These are phyloP conservation scores for Cucumis hystrix DNA, from an alignment of 306 rosid species.

Conservation along the genomic window DNA sequence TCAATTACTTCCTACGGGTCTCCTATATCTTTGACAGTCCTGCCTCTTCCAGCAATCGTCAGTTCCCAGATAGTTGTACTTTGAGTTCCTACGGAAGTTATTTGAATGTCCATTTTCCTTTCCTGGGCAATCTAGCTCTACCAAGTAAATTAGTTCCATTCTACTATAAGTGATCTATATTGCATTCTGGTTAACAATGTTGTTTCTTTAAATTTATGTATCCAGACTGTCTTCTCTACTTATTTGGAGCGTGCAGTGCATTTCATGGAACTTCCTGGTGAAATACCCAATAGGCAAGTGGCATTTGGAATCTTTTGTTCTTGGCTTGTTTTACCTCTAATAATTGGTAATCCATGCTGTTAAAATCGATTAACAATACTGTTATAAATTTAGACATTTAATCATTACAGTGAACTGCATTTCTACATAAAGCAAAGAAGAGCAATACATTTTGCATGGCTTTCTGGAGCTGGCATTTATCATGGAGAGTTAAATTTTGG, in stretches of 20 bases:
- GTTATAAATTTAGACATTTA: background rate
- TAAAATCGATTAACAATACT: background rate
- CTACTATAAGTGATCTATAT: background rate
- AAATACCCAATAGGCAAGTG: constrained; percentile 81
- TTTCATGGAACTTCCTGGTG: constrained; percentile 98
- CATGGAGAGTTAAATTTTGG: constrained; percentile 92
- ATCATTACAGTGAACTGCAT: constrained; percentile 70
- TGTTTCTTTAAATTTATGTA: constrained; percentile 9
- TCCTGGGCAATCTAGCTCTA: background rate
- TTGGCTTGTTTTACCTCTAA: background rate
- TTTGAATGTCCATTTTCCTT: background rate
- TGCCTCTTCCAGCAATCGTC: background rate
- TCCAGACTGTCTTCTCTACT: constrained; percentile 70
- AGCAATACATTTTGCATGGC: constrained; percentile 98
- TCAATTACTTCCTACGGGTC: background rate
- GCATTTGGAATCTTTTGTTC: background rate
- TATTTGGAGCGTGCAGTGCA: constrained; percentile 73
- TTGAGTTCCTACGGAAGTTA: background rate
- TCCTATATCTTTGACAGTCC: background rate
- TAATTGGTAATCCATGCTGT: background rate
- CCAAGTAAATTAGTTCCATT: background rate
- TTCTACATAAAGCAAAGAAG: constrained; percentile 92
- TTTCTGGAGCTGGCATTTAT: constrained; percentile 97
- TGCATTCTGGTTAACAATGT: background rate
- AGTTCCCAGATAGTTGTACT: background rate